phyloP scores from a whole-genome alignment of 2,329 filamentous ascomycete genomes.

The Diaporthe nobilis region DNA sequence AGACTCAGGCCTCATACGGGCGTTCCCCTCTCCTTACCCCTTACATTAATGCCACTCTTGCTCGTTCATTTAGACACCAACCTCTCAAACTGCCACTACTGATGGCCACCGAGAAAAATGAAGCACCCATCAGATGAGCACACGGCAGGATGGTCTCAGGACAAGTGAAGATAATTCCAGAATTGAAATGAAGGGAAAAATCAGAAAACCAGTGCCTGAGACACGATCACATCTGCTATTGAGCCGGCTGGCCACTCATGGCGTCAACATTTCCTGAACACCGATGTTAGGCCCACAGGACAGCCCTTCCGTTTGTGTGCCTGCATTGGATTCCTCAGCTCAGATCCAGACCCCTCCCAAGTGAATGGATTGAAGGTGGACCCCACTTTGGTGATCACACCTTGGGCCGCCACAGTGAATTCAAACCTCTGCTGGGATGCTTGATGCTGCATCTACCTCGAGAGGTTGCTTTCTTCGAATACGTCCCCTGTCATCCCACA shows the following conservation, averaged over 20 bases:
- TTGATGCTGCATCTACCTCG: background rate
- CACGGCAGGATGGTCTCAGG: too few species aligned
- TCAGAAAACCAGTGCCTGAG: background rate
- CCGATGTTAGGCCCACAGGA: background rate
- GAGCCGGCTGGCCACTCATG: too few species aligned
- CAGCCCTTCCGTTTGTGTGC: background rate
- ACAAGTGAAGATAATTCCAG: too few species aligned
- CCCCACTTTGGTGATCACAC: background rate
- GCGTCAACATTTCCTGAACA: rapidly evolving
- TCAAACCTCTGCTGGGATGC: background rate
- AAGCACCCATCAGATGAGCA: too few species aligned
- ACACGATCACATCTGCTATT: background rate
- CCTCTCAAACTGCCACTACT: background rate
- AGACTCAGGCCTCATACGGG: background rate
- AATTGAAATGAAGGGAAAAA: too few species aligned
- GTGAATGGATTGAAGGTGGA: background rate
- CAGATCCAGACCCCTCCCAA: background rate
- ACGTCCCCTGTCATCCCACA: too few species aligned
- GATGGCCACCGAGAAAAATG: background rate
- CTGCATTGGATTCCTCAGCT: background rate
- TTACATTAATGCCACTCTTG: background rate
- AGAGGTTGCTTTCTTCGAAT: background rate
- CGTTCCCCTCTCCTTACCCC: rapidly evolving
- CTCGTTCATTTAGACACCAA: background rate
- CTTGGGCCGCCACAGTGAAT: background rate